These are phyloP conservation scores for Plasmodium knowlesi DNA, from an alignment of 169 alveolate species.

Conservation along the genomic window DNA sequence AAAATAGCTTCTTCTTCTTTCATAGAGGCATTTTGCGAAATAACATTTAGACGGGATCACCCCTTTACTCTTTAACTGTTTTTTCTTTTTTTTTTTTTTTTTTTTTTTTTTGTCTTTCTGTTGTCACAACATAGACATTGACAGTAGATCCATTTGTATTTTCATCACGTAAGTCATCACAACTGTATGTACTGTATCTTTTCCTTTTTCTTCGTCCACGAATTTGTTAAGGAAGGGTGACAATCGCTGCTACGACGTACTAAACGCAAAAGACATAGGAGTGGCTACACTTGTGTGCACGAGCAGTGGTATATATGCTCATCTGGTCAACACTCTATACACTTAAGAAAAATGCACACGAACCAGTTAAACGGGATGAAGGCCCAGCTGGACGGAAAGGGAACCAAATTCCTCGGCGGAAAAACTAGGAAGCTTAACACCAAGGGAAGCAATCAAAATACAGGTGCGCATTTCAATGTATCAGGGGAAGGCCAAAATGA, in stretches of 20 bases:
- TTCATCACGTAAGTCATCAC: neutral
- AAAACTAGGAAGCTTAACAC: neutral
- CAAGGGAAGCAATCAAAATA: neutral
- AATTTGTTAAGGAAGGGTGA: neutral
- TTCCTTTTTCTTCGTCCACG: neutral
- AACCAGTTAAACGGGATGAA: neutral
- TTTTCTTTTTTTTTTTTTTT: neutral
- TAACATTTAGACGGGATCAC: neutral
- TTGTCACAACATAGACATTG: neutral
- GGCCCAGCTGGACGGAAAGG: neutral
- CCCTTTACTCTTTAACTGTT: neutral
- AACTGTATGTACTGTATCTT: neutral
- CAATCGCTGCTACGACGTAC: neutral
- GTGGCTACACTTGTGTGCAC: conserved; percentile 2
- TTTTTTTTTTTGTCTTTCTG: neutral
- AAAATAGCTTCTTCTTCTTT: neutral
- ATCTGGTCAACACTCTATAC: neutral
- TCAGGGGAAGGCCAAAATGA: neutral
- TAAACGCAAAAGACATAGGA: neutral
- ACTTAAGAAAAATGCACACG: neutral
- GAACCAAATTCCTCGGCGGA: neutral
- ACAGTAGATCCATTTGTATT: neutral
- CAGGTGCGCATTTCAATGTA: neutral
- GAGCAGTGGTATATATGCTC: neutral
- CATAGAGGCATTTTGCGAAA: neutral